A percentile compares a stretch with the other conserved stretches of the same genome.
Conservation (phyloP, 108 stramenopile genomes). For the Asterionellopsis glacialis region DNA sequence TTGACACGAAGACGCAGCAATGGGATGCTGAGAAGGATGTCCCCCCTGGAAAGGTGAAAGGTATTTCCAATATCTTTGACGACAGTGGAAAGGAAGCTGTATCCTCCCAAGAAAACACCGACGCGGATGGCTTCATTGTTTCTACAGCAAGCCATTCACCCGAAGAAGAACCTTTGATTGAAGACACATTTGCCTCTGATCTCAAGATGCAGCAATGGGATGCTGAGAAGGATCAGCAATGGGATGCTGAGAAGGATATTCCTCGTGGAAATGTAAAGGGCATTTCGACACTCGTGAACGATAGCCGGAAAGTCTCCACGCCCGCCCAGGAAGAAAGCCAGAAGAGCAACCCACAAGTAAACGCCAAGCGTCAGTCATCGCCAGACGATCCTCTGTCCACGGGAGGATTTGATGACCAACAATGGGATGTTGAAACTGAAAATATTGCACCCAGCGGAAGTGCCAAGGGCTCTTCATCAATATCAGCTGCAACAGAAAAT, state of each 20-base stretch:
- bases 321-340: not conserved
- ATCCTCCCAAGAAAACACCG: not conserved
- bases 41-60: constrained; percentile 17
- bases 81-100: not conserved
- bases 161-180: too few species aligned
- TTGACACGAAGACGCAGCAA: constrained; percentile 26
- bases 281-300: not conserved
- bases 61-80: not conserved
- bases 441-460: constrained; percentile 16
- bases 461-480: not conserved
- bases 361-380: constrained; percentile 14
- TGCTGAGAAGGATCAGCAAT: constrained; percentile 9
- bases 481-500: not conserved
- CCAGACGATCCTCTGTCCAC: too few species aligned
- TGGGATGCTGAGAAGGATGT: constrained; percentile 26
- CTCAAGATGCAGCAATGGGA: not conserved
- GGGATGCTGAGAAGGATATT: constrained; percentile 21
- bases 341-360: constrained; percentile 9
- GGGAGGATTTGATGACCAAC: constrained; percentile 1
- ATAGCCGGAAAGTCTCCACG: not conserved
- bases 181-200: not conserved
- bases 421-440: constrained; percentile 26
- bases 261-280: constrained; percentile 15
- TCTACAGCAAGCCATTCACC: not conserved
- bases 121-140: not conserved